Evolutionary conservation across 2,329 filamentous ascomycete genomes (phyloP), one percentile per base, ranked within the genome.

Genomic region (Shiraia sp.): DNA sequence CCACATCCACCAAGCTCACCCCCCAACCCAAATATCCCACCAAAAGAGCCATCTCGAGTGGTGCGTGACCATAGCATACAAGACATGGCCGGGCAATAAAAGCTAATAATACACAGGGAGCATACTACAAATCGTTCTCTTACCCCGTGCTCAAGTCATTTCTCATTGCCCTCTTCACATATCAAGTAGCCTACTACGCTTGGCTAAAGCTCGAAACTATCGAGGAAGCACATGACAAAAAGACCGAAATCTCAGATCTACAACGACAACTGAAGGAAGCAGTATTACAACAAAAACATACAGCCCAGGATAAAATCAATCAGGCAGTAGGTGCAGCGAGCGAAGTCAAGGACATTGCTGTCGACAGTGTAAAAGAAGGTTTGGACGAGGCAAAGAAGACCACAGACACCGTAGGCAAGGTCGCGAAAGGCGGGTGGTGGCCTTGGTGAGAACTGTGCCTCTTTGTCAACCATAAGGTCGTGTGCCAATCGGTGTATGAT

Each of bases 161-260:
- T 52, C 76, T 92, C 26, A 78, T 87, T 61, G 87, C 88, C 39
- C 79, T 90, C 40, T 83, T 89, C 61, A 86, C 85, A 2, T 93
- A 92, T 67, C 88, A 93, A 70, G 58, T 87, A n/a, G 70, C 79
- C 10, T 92, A 91, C 71, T 89, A 81, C 74, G 73, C 72, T 10
- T 93, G 88, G 88, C 65, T 81, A 26, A 88, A 85, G 69, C 75
- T 92, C 36, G 88, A 91, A 68, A 79, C 80, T 24, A 78, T 88
- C 39, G 88, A 93, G 71, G 74, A 80, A 42, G 82, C 79, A 60
- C 72, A 73, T 14, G 75, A 82, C 31, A 80, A 79, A 29, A 40
- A 41, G 12, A 49, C 32, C 5, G 55, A 58, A 34, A 57, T 63
- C 16, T 36, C 32, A 10, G 47, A 48, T 16, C 26, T 65, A 35